phyloP scores from a whole-genome alignment of 176 grass and related monocot species.

The barley (Hordeum vulgare) region DNA sequence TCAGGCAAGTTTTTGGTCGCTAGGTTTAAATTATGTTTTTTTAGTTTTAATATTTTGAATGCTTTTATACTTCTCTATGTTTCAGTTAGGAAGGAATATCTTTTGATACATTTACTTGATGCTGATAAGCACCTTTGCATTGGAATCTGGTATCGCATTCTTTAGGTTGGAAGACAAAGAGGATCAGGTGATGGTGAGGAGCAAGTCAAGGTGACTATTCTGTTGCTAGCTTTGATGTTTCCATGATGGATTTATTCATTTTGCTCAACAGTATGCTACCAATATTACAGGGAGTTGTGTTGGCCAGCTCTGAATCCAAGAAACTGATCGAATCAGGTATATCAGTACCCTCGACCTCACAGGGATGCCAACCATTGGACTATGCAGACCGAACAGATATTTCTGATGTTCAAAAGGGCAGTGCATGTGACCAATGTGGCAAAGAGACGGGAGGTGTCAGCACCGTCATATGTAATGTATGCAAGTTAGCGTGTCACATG shows the following conservation, averaged over 20 bases:
- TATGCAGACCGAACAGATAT: constrained; percentile 36
- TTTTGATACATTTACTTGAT: not conserved
- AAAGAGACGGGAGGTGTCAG: constrained; percentile 33
- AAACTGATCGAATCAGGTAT: constrained; percentile 30
- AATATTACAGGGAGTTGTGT: constrained; percentile 34
- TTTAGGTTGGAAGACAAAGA: constrained; percentile 38
- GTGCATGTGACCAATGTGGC: constrained; percentile 46
- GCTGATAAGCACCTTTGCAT: constrained; percentile 3
- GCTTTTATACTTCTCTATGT: not conserved
- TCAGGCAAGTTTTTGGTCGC: constrained; percentile 37
- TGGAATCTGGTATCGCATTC: constrained; percentile 18
- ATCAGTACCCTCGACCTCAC: constrained; percentile 12
- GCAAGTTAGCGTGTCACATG: constrained; percentile 47
- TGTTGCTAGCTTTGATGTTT: constrained; percentile 15
- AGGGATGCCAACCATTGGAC: constrained; percentile 23
- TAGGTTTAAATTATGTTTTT: constrained; percentile 12
- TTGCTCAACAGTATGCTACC: constrained; percentile 1
- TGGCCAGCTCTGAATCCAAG: constrained; percentile 13
- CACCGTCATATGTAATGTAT: constrained; percentile 55
- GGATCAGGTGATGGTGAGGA: constrained; percentile 20
- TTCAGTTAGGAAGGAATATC: not conserved
- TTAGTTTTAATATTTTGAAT: not conserved
- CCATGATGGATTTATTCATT: not conserved
- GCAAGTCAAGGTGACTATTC: constrained; percentile 31
- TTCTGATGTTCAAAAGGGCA: constrained; percentile 21